Evolutionary conservation across 1,284 basidiomycete genomes (phyloP), one percentile per base, ranked within the genome.

Genomic region (Hortiboletus rubellus): DNA sequence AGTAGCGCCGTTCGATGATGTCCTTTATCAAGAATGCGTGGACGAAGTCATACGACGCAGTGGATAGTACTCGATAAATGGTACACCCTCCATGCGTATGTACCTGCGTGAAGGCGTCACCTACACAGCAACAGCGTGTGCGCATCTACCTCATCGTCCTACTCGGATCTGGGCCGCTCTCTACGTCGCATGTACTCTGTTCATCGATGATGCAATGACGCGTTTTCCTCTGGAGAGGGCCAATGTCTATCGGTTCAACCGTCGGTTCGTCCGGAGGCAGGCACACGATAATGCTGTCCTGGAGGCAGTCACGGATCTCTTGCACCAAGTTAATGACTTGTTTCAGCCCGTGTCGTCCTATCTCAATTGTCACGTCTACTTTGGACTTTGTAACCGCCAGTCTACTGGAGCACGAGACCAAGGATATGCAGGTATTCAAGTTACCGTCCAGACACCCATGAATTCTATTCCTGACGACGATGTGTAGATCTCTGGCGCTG

Each of bases 331-430:
- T 0, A 44, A 61, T 3, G 37, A 53, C 3, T 55, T 63, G 22
- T 70, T 45, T 5, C 56, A 40, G n/a, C 46, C 58, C 1, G 52
- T 64, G 4, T 53, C 56, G 2, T 54, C 61, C 12, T 63, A 70
- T 49, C 61, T 71, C n/a, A 61, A 18, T 73, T 11, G 46, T 63
- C 37, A 70, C 65, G 5, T 63, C 66, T 6, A 62, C 63, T 1
- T 50, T 72, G 46, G 65, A 68, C 46, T 58, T 60, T 43, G 59
- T 71, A 14, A 66, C 64, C 6, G 64, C 61, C 3, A 46, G 60
- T 37, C 34, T 66, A 18, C 43, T 73, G 11, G 68, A 73, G 43
- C 47, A 61, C 14, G 63, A 66, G 47, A 64, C 62, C 7, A 59
- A 62, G 33, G 53, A 44, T 10, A 64, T 70, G 55, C 24, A 58